Evolutionary conservation across 306 rosid genomes (phyloP), one percentile per base, ranked within the genome.

Genomic region (Prunus kanzakura): DNA sequence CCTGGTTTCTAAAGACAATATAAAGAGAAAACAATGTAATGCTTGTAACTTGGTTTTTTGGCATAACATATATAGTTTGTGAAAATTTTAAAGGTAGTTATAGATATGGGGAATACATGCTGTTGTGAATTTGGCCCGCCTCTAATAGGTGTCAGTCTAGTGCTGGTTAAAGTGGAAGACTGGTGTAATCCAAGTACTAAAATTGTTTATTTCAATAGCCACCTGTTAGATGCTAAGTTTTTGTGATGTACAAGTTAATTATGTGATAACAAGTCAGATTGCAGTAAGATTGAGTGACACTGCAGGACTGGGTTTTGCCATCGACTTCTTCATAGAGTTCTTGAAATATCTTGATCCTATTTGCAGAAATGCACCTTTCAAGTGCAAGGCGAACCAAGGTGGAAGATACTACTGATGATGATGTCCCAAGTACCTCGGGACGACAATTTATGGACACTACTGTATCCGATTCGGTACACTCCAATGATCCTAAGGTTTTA

Each of bases 351-450:
- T 81, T 79, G 11, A 22, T 49, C 74, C 58, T 29, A 68, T 80
- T 35, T 69, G 74, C 92, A 95, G 99, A 95, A 84, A 88, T 95
- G 92, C 88, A 84, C 54, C 99, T 95, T 82, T 87, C 99, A 13
- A 78, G 82, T 80, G 97, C 96, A 56, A 92, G 93, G 86, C 82
- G 85, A 84, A 87, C 89, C 2, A 95, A 89, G 86, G 84, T 82
- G 19, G 99, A 95, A 30, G 97, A 92, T 72, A 78, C 87, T 80
- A 82, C 88, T 71, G 99, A 95, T 70, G 99, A 92, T 82, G 99
- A 95, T 61, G 75, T 88, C 77, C 99, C 99, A 23, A 92, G 97
- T 86, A 95, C 99, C 52, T 95, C 97, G 0, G 99, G 99, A 81
- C 83, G 99, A 88, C 97, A 91, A 56, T 93, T 89, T 73, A 56